phyloP scores from a whole-genome alignment of 192 early-diverging fungal species.

The Gaertneriomyces semiglobifer region DNA sequence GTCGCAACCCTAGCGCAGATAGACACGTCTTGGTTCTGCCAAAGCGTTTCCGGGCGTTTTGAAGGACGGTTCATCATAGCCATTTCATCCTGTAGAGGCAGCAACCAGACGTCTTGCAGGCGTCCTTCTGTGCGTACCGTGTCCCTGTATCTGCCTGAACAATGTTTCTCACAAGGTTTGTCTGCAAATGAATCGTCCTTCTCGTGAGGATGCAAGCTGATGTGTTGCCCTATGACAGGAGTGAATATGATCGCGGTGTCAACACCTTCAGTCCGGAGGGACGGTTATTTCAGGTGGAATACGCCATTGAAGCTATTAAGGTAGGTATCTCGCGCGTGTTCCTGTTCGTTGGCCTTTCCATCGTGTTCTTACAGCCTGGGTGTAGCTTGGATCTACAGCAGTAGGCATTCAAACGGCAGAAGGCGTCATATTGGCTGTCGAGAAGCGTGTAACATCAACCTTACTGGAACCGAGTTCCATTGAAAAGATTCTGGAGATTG shows the following conservation, averaged over 20 bases:
- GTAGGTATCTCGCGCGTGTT: conserved; percentile 39
- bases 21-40: too few species aligned
- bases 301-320: conserved; percentile 99
- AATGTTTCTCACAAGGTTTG: too few species aligned
- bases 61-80: too few species aligned
- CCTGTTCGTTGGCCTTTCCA: neutral
- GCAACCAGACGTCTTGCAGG: too few species aligned
- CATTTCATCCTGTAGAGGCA: too few species aligned
- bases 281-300: conserved; percentile 99
- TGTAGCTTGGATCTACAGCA: conserved; percentile 89
- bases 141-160: too few species aligned
- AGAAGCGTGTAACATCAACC: conserved; percentile 92
- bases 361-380: neutral
- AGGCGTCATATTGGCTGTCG: conserved; percentile 92
- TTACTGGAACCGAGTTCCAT: conserved; percentile 91
- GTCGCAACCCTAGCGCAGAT: too few species aligned
- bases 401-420: conserved; percentile 95
- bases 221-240: conserved; percentile 50
- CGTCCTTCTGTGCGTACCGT: too few species aligned
- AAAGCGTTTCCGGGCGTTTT: too few species aligned
- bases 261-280: conserved; percentile 99
- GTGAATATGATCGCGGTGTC: conserved; percentile 98
- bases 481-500: conserved; percentile 98
- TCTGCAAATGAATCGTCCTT: too few species aligned
- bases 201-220: too few species aligned